Base-by-base conservation (phyloP, 148 eudicot species). In the Fagopyrum homotropicum region DNA sequence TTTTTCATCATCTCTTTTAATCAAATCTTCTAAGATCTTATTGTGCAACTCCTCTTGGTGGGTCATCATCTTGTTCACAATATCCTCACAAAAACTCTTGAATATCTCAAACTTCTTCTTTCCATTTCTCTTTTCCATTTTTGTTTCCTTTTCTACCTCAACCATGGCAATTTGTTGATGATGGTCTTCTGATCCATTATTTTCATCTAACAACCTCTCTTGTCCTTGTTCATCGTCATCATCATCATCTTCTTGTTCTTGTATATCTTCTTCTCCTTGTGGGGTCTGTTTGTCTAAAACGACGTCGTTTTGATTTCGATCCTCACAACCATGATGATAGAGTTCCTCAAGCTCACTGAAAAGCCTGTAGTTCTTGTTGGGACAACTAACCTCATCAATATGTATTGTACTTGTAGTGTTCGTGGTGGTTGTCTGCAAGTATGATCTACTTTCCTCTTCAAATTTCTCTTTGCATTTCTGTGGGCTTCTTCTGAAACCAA, bases 381-480 rank as follows among this genome's bases (percentile, higher is more conserved):
- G 59, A 44, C 66, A 48, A 45, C 59, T 51, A 22, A 56, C 47
- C 0, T 55, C 56, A 55, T 43, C 66, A 30, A 66, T 66, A 43
- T 49, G 22, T 3, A 50, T 50, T 0, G 46, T 40, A 52, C 35
- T 29, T 10, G 63, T 61, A 40, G 59, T 80, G 73, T 45, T 69
- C 47, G 43, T 73, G 76, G 73, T 79, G 57, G 73, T 74, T 84
- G 10, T 81, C 80, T 79, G 81, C 29, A 90, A 87, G 30, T 80
- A 80, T 35, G 40, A 35, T 45, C 90, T 84, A 78, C 84, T 85
- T 77, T 91, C 98, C 75, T 89, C 96, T 72, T 88, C 98, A 85
- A 84, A 93, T 81, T 93, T 93, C 79, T 90, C 88, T 76, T 84
- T 93, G 85, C 98, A 90, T 9, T 85, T 81, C 68, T 87, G 89